Base-by-base conservation (phyloP, 179 eudicot genomes). In the Beta corolliflora region DNA sequence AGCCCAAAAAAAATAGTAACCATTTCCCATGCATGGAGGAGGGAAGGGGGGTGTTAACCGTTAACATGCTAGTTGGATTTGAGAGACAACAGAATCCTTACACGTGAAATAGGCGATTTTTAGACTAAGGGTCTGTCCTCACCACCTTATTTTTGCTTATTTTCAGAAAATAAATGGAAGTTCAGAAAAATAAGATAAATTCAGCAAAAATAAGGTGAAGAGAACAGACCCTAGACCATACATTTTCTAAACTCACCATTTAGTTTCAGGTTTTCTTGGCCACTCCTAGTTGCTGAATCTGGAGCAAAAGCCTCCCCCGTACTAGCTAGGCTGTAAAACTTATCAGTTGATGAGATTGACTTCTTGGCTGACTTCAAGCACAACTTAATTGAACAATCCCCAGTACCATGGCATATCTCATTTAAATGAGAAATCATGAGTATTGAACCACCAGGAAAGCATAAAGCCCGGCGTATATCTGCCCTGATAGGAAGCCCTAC, bases 381-480 rank as follows among this genome's bases (percentile, higher is more conserved):
- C 60, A 84, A 73, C 79, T 84, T 81, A 59, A 80, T 45, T 10
- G 64, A 78, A 71, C 76, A 83, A 46, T 75, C 79, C 29, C 59
- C 59, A 73, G 59, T 81, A 67, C 77, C 79, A 76, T 81, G 71
- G 53, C 75, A 77, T 68, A 87, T 86, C 74, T 76, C 84, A 53
- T 77, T 76, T 78, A 93, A 84, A 87, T 92, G 91, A 72, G 97
- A 86, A 71, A 90, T 82, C 97, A 93, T 87, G 81, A 94, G 91
- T 75, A 90, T 92, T 63, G 98, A 93, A 80, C 96, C 94, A 71
- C 98, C 98, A 66, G 96, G 98, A 84, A 93, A 94, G 90, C 97
- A 94, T 70, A 94, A 84, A 64, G 96, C 91, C 58, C 88, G 91
- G 9, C 98, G 92, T 46, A 94, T 80, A 81, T 87, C 93, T 56